These are phyloP conservation scores for Stephania cephalantha DNA, from an alignment of 164 flowering plant species.

Conservation along the genomic window DNA sequence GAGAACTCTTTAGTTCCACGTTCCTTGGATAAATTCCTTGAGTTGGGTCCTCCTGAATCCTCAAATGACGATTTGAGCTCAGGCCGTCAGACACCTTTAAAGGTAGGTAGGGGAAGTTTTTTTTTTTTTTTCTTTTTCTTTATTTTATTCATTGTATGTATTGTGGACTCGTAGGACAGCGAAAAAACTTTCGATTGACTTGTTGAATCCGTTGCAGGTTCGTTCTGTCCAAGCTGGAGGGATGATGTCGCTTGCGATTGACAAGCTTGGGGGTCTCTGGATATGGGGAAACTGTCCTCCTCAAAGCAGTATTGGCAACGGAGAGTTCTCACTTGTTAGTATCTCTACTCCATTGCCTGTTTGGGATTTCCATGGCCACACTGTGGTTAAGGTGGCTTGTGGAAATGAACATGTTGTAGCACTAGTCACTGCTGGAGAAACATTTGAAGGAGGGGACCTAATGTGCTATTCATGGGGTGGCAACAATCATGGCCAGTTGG, in stretches of 20 bases:
- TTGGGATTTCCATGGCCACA: conserved; percentile 67
- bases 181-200: not conserved
- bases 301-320: conserved; percentile 24
- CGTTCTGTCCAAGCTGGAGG: conserved; percentile 73
- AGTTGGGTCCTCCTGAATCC: conserved; percentile 35
- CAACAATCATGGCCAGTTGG: conserved; percentile 79
- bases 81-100: conserved; percentile 31
- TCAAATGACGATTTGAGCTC: conserved; percentile 27
- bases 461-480: conserved; percentile 79
- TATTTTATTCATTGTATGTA: no score
- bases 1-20: conserved; percentile 52
- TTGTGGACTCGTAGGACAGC: no score
- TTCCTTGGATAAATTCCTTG: conserved; percentile 46
- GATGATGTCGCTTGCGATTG: conserved; percentile 89
- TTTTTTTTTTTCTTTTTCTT: no score
- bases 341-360: conserved; percentile 51
- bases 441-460: conserved; percentile 46
- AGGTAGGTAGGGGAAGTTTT: conserved; percentile 34
- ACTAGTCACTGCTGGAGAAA: conserved; percentile 63
- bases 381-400: conserved; percentile 88
- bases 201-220: conserved; percentile 33
- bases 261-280: conserved; percentile 75
- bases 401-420: conserved; percentile 91
- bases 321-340: conserved; percentile 38
- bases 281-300: conserved; percentile 85